Evolutionary conservation across 768 basidiomycete genomes (phyloP), one percentile per base, ranked within the genome.

Genomic region (Candolleomyces aberdarensis): DNA sequence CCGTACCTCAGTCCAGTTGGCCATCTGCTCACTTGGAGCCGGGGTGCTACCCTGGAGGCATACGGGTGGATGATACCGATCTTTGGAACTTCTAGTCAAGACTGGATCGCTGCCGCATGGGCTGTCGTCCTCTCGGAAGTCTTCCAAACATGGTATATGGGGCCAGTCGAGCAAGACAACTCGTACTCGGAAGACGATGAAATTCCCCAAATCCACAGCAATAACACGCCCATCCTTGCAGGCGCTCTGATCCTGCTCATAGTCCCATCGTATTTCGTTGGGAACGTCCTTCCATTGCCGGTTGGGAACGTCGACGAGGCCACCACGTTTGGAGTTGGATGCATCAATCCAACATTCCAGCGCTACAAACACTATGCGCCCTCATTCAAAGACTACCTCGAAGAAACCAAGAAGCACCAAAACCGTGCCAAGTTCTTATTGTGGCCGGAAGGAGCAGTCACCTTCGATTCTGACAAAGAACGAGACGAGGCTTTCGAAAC

Each of bases 391-490:
- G 83, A 88, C 62, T 94, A 83, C 70, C 78, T 92, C n/a, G 39
- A 49, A 0, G 91, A 89, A 70, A 85, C 81, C 3, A 66, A 66
- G 47, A 77, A 67, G n/a, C 66, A 87, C 58, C 75, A 74, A 8
- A 68, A 56, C 5, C 51, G 63, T 4, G 86, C 88, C 0, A 79
- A 81, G 46, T 68, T 94, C 15, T 67, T 92, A 15, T 74, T 94
- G 1, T 94, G 92, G 91, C 91, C 92, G 0, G 92, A 94, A 71
- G 86, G 86, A 6, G 91, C 91, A 0, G 84, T 94, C 0, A 70
- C 75, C 1, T 94, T 94, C 67, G 75, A 78, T 39, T 81, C 78
- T 39, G 71, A 71, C 13, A 64, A 63, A 19, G 87, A 86, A 56
- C 81, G 82, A 61, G 71, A 78, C 11, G 72, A 71, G 3, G 85